Evolutionary conservation across 2,329 filamentous ascomycete genomes (phyloP).

Genomic region (Plenodomus lindquistii): DNA sequence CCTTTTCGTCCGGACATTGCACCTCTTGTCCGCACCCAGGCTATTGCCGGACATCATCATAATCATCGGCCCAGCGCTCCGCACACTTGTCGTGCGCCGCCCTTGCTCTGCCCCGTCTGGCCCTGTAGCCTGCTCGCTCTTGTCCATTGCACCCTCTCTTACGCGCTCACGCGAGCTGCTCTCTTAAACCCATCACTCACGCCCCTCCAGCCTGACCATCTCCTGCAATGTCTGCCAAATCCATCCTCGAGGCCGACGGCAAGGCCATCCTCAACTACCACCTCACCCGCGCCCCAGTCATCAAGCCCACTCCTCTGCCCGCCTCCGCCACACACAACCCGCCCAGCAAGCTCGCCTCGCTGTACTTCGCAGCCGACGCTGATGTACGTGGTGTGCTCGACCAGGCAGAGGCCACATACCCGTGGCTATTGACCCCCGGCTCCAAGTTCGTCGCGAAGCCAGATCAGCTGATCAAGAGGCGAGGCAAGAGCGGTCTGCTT

Average conservation of each 20-base stretch:
- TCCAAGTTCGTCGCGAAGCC: slow-evolving; percentile 98
- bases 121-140: slow-evolving; percentile 8
- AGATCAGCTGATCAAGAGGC: slow-evolving; percentile 99
- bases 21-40: slow-evolving; percentile 16
- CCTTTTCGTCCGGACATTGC: slow-evolving; percentile 24
- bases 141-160: slow-evolving; percentile 6
- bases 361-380: slow-evolving; percentile 90
- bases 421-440: slow-evolving; percentile 83
- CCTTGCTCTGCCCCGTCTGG: background rate
- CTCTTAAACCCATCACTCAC: slow-evolving; percentile 26
- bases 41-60: slow-evolving; percentile 18
- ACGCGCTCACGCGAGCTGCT: slow-evolving; percentile 14
- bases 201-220: slow-evolving; percentile 22
- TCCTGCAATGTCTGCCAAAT: slow-evolving; percentile 85
- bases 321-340: slow-evolving; percentile 85
- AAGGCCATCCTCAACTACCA: slow-evolving; percentile 99
- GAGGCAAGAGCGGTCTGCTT: slow-evolving; percentile 97
- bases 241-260: slow-evolving; percentile 98
- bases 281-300: slow-evolving; percentile 93
- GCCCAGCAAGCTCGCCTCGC: slow-evolving; percentile 83
- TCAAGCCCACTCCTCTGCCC: slow-evolving; percentile 96
- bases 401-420: slow-evolving; percentile 95
- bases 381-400: slow-evolving; percentile 82
- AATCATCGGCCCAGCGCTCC: slow-evolving; percentile 17
- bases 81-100: slow-evolving; percentile 10